Base-by-base conservation (phyloP, 345 rosid species). In the Punica granatum region DNA sequence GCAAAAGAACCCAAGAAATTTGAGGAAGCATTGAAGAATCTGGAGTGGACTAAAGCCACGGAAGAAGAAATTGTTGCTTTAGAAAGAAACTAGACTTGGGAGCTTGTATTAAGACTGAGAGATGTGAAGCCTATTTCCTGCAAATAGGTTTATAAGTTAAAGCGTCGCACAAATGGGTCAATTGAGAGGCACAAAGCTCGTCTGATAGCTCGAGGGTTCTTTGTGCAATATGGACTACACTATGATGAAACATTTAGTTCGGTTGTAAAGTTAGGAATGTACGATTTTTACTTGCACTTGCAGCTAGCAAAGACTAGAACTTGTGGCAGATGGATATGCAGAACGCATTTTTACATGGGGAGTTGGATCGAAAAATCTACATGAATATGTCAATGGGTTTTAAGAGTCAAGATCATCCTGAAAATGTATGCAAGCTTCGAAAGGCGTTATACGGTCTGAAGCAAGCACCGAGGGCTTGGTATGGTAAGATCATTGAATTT, bases 271-370 rank as follows among this genome's bases (percentile, higher is more conserved):
- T 18, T 25, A 7, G 28, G 14, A 28, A 68, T 9, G 48, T 54
- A 10, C 48, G 64, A 34, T 23, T 11, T 2, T 54, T 68, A 13
- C 44, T 68, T 5, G 62, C 64, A 26, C 15, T 68, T 5, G 54
- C 32, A 0, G 37, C 65, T 14, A 21, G 21, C 16, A 23, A 42
- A 39, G 43, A 32, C n/a, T 58, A 35, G 65, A 12, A 30, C 16
- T n/a, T 68, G 31, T 31, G 35, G 23, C 54, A 68, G 19, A 68
- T 68, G 64, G 69, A 66, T n/a, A n/a, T n/a, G n/a, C n/a, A n/a
- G n/a, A n/a, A n/a, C n/a, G n/a, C n/a, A n/a, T n/a, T n/a, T n/a
- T n/a, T n/a, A n/a, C n/a, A n/a, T n/a, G n/a, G n/a, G n/a, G n/a
- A n/a, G n/a, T n/a, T n/a, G n/a, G n/a, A 30, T 37, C 53, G 62